phyloP scores from a whole-genome alignment of 2,329 filamentous ascomycete species.

The Trichoderma sp. region DNA sequence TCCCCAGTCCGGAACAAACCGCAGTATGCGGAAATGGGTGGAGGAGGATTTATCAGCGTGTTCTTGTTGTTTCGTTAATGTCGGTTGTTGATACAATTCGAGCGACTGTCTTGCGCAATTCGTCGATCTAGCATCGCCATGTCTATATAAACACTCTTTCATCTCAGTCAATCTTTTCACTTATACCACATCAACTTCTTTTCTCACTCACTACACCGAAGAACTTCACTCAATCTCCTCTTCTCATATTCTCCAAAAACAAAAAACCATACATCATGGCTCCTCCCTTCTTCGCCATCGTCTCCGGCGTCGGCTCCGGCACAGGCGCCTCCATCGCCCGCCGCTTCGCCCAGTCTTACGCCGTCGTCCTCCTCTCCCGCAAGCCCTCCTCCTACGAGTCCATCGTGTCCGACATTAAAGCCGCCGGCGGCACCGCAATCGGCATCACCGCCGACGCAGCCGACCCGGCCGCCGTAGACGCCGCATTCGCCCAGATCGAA shows the following conservation, averaged over 20 bases:
- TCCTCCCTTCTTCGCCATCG: constrained; percentile 56
- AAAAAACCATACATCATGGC: background rate
- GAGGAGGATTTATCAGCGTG: background rate
- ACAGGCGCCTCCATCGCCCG: constrained; percentile 56
- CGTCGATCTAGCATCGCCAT: background rate
- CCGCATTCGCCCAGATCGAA: constrained; percentile 61
- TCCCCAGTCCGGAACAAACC: background rate
- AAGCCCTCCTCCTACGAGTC: constrained; percentile 61
- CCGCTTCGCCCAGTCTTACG: constrained; percentile 62
- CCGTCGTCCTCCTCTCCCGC: constrained; percentile 72
- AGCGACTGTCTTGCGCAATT: background rate
- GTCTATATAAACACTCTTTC: background rate
- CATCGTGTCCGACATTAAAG: constrained; percentile 68
- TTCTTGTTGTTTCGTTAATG: background rate
- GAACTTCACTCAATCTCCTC: background rate
- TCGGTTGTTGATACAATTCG: background rate
- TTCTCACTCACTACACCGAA: background rate
- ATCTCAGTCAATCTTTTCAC: background rate
- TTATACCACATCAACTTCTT: background rate
- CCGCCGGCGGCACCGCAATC: constrained; percentile 64
- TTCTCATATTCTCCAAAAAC: background rate
- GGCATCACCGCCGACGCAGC: constrained; percentile 57
- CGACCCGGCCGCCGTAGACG: constrained; percentile 47
- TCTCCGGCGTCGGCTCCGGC: constrained; percentile 71
- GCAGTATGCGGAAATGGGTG: background rate